Base-by-base conservation (phyloP, 768 basidiomycete species). In the Suillus brevipes region DNA sequence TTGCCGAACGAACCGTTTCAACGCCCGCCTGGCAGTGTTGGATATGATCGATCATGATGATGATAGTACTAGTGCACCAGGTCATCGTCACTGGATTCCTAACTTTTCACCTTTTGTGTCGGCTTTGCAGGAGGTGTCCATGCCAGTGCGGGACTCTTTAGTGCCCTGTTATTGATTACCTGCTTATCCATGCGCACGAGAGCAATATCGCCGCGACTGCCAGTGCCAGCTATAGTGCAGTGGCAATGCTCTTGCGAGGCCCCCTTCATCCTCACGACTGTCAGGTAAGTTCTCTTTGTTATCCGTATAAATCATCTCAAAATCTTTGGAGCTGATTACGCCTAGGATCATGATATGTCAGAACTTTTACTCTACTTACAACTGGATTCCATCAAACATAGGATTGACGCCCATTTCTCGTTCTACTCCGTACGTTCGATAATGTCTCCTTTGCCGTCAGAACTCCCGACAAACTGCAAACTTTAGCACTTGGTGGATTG, bases 291-390 rank as follows among this genome's bases (percentile, higher is more conserved):
- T 43, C 64, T 56, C 65, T 65, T 31, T 47, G 0, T 3, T 12
- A 23, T 13, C n/a, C 1, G 4, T n/a, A 42, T 31, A 6, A 50
- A 14, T 13, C 25, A 23, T 14, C 14, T 57, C 34, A 14, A 37
- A 18, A 12, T 23, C 7, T 28, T 31, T 23, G 73, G 72, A 6
- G 65, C 36, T 12, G 20, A 40, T 53, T 36, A 18, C 31, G 5
- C 23, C 31, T 56, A 75, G 74, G 42, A 71, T 67, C 28, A 66
- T 53, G 20, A 50, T 72, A 13, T 78, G n/a, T 18, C 56, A 57
- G 56, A 65, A 81, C 0, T 71, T 85, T 37, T 81, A 79, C 64
- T 85, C 72, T 88, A 86, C 71, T 75, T 89, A 23, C 88, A 89
- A 67, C 69, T 87, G 7, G 81, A 85, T 55, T 79, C 87, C 3